Base-by-base conservation (phyloP, 1,284 basidiomycete species). In the Boletus smithii region DNA sequence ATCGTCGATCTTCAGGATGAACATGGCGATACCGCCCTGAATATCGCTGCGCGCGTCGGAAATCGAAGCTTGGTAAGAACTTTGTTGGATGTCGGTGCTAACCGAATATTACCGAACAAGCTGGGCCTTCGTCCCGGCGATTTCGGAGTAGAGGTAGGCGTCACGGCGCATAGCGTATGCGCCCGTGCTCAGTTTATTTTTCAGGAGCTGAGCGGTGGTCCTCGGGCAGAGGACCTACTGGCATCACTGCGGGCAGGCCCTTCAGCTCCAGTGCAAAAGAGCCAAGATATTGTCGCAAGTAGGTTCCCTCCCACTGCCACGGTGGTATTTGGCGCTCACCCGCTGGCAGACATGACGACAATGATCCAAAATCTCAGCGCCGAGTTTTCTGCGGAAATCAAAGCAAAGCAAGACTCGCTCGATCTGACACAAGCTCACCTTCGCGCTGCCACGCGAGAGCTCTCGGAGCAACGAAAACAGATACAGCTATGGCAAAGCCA, bases 21-120 rank as follows among this genome's bases (percentile, higher is more conserved):
- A 54, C 87, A 98, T 66, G 97, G 97, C 1, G 97, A 99, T 65
- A 98, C 97, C 1, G 91, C 94, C 5, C 69, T 99, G 55, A 97
- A 95, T 68, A 91, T 97, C 55, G 92, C 95, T 11, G 95, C 97
- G 0, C 74, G 97, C 42, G 86, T 98, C 1, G 97, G 97, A 3
- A 97, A 95, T 67, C 79, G 88, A 51, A 85, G 87, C 54, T 71
- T 99, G 53, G 92, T 98, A 16, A 77, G 88, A 57, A 87, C 92
- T 20, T 70, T 99, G 51, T 63, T 99, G 50, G 95, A 98, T 59
- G 91, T 94, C 7, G 94, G 94, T 8, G 97, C 95, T 2, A 95
- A 97, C 68, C 85, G 90, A 60, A 79, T 84, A 58, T 74, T 93
- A 49, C 80, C 88, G n/a, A 99, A 99, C 71, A 95, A 95, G 64